Percentiles rank a stretch among this genome's conserved stretches.
Conservation (phyloP, 305 asterid genomes). For the Fraxinus ornus region DNA sequence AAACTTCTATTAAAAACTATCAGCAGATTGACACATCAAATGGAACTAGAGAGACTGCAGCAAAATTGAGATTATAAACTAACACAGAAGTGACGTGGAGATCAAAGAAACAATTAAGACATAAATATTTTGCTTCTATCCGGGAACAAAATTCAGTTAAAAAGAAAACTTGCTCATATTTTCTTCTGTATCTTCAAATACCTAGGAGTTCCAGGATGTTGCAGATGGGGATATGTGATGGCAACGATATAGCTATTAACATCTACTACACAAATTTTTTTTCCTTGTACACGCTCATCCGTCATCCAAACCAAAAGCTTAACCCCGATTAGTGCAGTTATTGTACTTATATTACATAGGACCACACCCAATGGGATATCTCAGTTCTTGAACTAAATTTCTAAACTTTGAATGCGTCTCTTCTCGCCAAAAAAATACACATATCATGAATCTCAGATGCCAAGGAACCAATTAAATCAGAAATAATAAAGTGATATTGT, state of each 20-base stretch:
- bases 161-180: not conserved
- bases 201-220: not conserved
- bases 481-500: not conserved
- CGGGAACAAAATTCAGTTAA: not conserved
- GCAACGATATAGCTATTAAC: not conserved
- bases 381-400: not conserved
- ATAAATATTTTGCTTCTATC: not conserved
- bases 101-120: not conserved
- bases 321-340: not conserved
- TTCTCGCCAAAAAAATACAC: not conserved
- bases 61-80: not conserved
- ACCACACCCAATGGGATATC: not conserved
- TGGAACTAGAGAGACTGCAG: not conserved
- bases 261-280: not conserved
- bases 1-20: not conserved
- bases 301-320: not conserved
- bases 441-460: not conserved
- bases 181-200: not conserved
- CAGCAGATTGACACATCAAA: not conserved
- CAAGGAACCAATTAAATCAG: not conserved
- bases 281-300: not conserved
- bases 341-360: not conserved
- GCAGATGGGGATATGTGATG: not conserved
- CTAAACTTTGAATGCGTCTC: not conserved
- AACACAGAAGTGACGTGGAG: not conserved